A percentile compares a stretch with the other conserved stretches of the same genome.
phyloP scores from a whole-genome alignment of 805 yeast genomes.

The Lachancea meyersii region DNA sequence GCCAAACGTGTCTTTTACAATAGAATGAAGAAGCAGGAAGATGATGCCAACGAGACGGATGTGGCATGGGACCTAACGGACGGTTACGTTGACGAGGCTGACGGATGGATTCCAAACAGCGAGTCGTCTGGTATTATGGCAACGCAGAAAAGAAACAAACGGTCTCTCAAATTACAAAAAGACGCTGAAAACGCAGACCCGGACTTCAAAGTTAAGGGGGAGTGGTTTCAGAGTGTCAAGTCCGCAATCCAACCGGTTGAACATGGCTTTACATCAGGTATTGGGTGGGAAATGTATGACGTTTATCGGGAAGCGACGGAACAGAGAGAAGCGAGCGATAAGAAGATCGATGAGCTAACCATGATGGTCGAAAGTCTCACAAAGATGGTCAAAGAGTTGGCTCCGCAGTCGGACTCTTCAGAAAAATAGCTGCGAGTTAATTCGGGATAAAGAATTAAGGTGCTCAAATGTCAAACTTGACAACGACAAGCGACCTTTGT shows the following conservation, averaged over 20 bases:
- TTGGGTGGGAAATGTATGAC: slow-evolving; percentile 59
- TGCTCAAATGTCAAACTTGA: not conserved
- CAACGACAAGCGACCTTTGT: not conserved
- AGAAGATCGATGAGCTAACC: slow-evolving; percentile 15
- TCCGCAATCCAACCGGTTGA: slow-evolving; percentile 53
- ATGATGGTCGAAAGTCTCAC: no score
- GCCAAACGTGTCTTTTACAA: slow-evolving; percentile 72
- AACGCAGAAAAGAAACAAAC: slow-evolving; percentile 31
- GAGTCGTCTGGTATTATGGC: slow-evolving; percentile 25
- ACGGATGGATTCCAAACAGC: slow-evolving; percentile 27
- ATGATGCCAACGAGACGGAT: slow-evolving; percentile 74
- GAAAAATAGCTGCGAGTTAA: not conserved
- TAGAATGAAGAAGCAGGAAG: slow-evolving; percentile 54
- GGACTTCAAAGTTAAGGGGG: slow-evolving; percentile 48
- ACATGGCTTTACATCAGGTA: slow-evolving; percentile 47
- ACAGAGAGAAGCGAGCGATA: slow-evolving; percentile 11
- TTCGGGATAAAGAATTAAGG: no score
- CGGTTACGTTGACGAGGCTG: slow-evolving; percentile 46
- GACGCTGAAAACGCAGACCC: slow-evolving; percentile 67
- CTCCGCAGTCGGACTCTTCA: not conserved
- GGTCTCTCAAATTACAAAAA: slow-evolving; percentile 42
- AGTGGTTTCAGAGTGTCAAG: slow-evolving; percentile 49
- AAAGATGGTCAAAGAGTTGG: slow-evolving; percentile 17
- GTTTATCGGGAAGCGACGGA: slow-evolving; percentile 46
- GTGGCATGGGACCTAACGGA: slow-evolving; percentile 80